Conservation (phyloP, 2,329 filamentous ascomycete genomes). For the Apiospora arundinis region DNA sequence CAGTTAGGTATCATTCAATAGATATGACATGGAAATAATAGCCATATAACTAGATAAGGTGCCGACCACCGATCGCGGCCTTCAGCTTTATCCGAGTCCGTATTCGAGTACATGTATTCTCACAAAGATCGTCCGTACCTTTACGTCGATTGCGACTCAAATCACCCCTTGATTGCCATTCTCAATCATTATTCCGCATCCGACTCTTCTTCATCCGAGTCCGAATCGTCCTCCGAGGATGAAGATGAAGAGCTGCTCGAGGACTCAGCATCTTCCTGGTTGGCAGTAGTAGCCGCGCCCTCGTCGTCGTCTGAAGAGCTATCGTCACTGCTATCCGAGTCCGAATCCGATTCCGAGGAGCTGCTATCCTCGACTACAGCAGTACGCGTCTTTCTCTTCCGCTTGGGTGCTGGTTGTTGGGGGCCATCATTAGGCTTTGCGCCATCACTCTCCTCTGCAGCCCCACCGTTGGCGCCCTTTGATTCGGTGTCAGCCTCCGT, state of each 20-base stretch:
- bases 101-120: neutral
- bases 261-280: neutral
- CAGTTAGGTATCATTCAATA: neutral
- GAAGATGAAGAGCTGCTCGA: slow-evolving; percentile 21
- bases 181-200: neutral
- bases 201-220: slow-evolving; percentile 13
- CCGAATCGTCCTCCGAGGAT: neutral
- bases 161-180: neutral
- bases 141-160: neutral
- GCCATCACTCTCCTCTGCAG: slow-evolving; percentile 32
- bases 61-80: neutral
- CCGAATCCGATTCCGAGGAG: slow-evolving; percentile 47
- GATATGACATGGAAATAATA: neutral
- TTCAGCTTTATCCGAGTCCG: neutral
- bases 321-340: slow-evolving; percentile 33
- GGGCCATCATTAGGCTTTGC: slow-evolving; percentile 54
- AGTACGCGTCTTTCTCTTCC: slow-evolving; percentile 59
- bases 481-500: slow-evolving; percentile 27
- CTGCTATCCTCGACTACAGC: slow-evolving; percentile 49
- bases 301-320: slow-evolving; percentile 42
- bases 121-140: neutral
- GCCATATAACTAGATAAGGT: neutral
- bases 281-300: slow-evolving; percentile 23
- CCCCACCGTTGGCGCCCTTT: slow-evolving; percentile 27
- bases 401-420: slow-evolving; percentile 50